Evolutionary conservation across 805 yeast species (phyloP).

Genomic region (Lachancea lanzarotensis): DNA sequence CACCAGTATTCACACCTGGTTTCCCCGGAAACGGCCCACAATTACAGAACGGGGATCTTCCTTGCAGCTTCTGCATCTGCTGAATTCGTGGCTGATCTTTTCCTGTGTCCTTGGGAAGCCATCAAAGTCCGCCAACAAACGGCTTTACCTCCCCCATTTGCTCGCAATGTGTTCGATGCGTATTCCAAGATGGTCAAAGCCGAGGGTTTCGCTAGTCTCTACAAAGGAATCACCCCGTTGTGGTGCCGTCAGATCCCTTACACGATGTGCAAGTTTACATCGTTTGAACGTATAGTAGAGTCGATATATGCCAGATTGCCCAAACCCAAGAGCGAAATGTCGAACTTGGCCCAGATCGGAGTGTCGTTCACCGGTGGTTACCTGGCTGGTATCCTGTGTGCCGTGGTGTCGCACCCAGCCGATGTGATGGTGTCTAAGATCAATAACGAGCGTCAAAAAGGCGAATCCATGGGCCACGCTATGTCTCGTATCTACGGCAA

Average conservation of each 20-base stretch:
- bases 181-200: conserved; percentile 55
- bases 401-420: conserved; percentile 96
- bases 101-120: conserved; percentile 91
- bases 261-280: conserved; percentile 94
- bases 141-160: conserved; percentile 85
- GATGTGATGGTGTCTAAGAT: conserved; percentile 96
- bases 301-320: conserved; percentile 69
- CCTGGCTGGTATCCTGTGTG: conserved; percentile 96
- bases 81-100: conserved; percentile 85
- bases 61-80: conserved; percentile 88
- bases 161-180: conserved; percentile 57
- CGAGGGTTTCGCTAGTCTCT: conserved; percentile 70
- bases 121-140: conserved; percentile 93
- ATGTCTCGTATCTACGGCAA: conserved; percentile 65
- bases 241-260: conserved; percentile 99
- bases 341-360: conserved; percentile 77
- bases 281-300: conserved; percentile 88
- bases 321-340: conserved; percentile 62
- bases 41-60: conserved; percentile 67
- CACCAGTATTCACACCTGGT: conserved; percentile 61
- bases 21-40: conserved; percentile 55
- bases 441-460: conserved; percentile 55
- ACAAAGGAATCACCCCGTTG: conserved; percentile 84
- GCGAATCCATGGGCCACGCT: conserved; percentile 66
- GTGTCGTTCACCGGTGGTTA: conserved; percentile 94